These are phyloP conservation scores for Acanthochlamys bracteata DNA, from an alignment of 106 monocot species.

Conservation along the genomic window DNA sequence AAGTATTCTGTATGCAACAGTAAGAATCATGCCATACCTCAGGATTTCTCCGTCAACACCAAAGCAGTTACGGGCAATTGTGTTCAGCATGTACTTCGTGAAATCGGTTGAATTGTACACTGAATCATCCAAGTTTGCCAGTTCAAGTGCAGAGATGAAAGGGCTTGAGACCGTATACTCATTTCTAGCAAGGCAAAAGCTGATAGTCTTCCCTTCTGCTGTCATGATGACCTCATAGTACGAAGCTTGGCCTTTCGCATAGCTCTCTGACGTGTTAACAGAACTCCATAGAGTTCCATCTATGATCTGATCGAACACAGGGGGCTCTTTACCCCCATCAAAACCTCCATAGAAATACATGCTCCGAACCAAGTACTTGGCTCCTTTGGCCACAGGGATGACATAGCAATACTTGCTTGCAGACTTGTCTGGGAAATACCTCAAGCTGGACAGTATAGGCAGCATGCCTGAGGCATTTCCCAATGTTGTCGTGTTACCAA, in stretches of 20 bases:
- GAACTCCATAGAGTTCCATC: conserved; percentile 66
- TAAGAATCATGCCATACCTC: conserved; percentile 27
- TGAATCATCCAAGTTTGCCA: conserved; percentile 51
- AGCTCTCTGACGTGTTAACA: conserved; percentile 58
- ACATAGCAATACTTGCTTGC: conserved; percentile 71
- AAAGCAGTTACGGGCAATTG: conserved; percentile 61
- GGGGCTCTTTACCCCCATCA: conserved; percentile 58
- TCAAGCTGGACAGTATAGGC: conserved; percentile 39
- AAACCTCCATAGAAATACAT: conserved; percentile 83
- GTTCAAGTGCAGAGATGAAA: conserved; percentile 66
- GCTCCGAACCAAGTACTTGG: conserved; percentile 58
- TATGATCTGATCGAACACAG: conserved; percentile 80
- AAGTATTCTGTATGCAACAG: too few species aligned
- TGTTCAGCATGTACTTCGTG: conserved; percentile 37
- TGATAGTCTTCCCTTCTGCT: conserved; percentile 38
- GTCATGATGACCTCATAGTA: conserved; percentile 64
- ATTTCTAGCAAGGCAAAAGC: conserved; percentile 79
- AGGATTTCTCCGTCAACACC: conserved; percentile 26
- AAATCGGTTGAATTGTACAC: conserved; percentile 77
- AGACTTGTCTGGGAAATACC: conserved; percentile 67
- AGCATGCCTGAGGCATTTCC: conserved; percentile 20
- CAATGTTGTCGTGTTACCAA: conserved; percentile 48
- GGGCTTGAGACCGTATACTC: conserved; percentile 35
- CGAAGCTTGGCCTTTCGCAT: conserved; percentile 37
- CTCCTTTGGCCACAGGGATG: conserved; percentile 48